Percentiles rank a stretch among this genome's conserved stretches.
phyloP scores from a whole-genome alignment of 441 rosid species.

The Syzygium syzygioides region DNA sequence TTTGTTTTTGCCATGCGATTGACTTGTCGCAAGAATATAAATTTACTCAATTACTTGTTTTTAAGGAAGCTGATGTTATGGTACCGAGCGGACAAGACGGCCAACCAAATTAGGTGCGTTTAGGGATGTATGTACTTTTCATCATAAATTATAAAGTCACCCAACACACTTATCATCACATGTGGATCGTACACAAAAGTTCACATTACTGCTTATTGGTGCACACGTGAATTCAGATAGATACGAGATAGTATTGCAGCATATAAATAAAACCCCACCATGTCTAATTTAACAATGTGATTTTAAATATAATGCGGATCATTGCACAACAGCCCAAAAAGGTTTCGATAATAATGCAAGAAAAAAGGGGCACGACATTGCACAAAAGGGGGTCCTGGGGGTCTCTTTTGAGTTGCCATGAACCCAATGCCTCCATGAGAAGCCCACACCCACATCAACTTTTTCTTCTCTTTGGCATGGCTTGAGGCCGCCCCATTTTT shows the following conservation, averaged over 20 bases:
- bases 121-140: neutral
- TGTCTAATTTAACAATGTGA: neutral
- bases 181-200: neutral
- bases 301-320: neutral
- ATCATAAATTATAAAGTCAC: neutral
- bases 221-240: neutral
- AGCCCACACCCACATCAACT: neutral
- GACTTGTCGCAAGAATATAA: neutral
- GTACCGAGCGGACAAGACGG: neutral
- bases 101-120: neutral
- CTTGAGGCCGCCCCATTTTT: neutral
- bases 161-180: neutral
- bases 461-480: neutral
- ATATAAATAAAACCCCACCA: neutral
- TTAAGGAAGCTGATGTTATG: neutral
- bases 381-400: neutral
- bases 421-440: neutral
- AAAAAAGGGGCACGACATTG: neutral
- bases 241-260: neutral
- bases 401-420: neutral
- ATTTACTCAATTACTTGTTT: neutral
- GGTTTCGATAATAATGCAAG: neutral
- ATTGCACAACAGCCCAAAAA: neutral
- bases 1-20: neutral
- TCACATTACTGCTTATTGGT: neutral